These are phyloP conservation scores for Flueggea neowawraea DNA, from an alignment of 441 rosid genomes.

Conservation along the genomic window DNA sequence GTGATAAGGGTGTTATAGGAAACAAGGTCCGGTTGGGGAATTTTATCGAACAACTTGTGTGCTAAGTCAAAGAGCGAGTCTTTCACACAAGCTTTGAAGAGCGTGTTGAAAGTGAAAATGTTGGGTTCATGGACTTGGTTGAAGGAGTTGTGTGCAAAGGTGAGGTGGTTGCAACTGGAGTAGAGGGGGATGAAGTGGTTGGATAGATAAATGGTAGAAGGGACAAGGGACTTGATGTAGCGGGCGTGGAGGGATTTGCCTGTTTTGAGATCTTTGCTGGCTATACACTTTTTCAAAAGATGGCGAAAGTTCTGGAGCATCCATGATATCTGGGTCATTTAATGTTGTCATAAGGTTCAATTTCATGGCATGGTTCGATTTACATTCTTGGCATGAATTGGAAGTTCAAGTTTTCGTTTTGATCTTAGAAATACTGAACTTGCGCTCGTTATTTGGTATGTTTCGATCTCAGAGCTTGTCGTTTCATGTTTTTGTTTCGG, in stretches of 20 bases:
- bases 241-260: conserved; percentile 71
- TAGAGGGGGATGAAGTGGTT: conserved; percentile 86
- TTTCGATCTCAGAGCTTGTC: too few relatives aligned
- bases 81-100: conserved; percentile 48
- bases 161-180: conserved; percentile 66
- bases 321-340: conserved; percentile 38
- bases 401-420: too few relatives aligned
- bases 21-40: conserved; percentile 71
- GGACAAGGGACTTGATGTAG: conserved; percentile 57
- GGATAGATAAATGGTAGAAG: conserved; percentile 73
- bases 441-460: too few relatives aligned
- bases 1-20: conserved; percentile 80
- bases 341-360: too few relatives aligned
- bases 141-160: conserved; percentile 57
- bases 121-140: conserved; percentile 47
- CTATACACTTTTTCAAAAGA: conserved; percentile 46
- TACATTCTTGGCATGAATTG: too few relatives aligned
- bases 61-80: conserved; percentile 42
- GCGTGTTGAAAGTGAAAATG: conserved; percentile 75
- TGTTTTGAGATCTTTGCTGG: conserved; percentile 40
- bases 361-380: too few relatives aligned
- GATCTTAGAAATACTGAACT: too few relatives aligned
- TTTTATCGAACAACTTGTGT: conserved; percentile 68
- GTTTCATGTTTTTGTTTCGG: too few relatives aligned
- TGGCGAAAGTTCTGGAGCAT: conserved; percentile 39